Conservation (phyloP, 1,139 yeast genomes). For the Yamadazyma blattariae region DNA sequence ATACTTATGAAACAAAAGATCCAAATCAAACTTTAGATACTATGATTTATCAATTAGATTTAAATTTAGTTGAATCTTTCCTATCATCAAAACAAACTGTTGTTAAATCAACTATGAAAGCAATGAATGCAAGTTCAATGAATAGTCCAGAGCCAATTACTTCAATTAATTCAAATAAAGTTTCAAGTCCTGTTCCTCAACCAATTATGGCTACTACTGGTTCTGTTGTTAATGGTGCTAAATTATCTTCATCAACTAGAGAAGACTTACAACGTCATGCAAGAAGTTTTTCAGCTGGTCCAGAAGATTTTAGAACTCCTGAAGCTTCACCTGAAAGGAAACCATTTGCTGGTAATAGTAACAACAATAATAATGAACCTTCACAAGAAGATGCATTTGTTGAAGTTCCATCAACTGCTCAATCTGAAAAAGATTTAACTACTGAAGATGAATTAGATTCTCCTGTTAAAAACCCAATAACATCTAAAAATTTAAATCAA, state of each 20-base stretch:
- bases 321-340: constrained; percentile 34
- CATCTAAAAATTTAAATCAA: not conserved
- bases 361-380: too few species aligned
- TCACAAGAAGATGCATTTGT: constrained; percentile 21
- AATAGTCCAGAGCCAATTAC: not conserved
- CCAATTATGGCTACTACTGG: constrained; percentile 12
- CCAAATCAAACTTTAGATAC: constrained; percentile 51
- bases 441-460: constrained; percentile 16
- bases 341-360: too few species aligned
- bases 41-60: constrained; percentile 61
- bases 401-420: constrained; percentile 28
- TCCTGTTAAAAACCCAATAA: not conserved
- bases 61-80: constrained; percentile 34
- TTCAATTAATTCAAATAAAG: not conserved
- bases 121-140: constrained; percentile 7
- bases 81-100: constrained; percentile 21
- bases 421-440: constrained; percentile 18
- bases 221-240: constrained; percentile 3
- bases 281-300: constrained; percentile 39
- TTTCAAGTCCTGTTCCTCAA: not conserved
- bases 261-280: constrained; percentile 32
- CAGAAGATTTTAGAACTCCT: constrained; percentile 45
- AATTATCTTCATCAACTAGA: constrained; percentile 13
- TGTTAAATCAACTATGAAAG: constrained; percentile 14
- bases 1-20: constrained; percentile 49